Conservation (phyloP, 1,139 yeast genomes). For the Schizosaccharomyces versatilis region DNA sequence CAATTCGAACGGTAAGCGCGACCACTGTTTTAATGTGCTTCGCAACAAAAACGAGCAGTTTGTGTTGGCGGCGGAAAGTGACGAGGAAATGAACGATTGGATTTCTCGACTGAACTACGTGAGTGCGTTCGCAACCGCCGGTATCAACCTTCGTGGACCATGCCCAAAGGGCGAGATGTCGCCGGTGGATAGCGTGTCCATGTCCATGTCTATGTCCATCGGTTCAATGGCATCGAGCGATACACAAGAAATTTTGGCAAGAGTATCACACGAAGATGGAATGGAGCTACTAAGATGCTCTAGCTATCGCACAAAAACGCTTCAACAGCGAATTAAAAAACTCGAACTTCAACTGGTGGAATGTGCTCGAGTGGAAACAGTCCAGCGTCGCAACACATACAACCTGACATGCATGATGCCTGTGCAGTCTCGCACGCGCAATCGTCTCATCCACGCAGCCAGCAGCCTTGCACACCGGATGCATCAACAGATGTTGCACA, state of each 20-base stretch:
- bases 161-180: too few relatives aligned
- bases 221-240: too few relatives aligned
- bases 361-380: neutral
- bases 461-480: neutral
- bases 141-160: constrained; percentile 12
- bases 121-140: constrained; percentile 30
- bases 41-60: too few relatives aligned
- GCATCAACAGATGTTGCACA: neutral
- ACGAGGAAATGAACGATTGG: constrained; percentile 32
- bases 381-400: neutral
- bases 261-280: neutral
- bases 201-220: too few relatives aligned
- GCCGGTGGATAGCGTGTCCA: too few relatives aligned
- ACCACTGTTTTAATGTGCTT: constrained; percentile 16
- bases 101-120: constrained; percentile 32
- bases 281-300: neutral
- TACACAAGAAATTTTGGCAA: neutral
- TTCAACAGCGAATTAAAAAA: neutral
- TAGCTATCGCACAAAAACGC: neutral
- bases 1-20: constrained; percentile 7
- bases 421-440: neutral
- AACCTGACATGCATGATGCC: neutral
- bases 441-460: neutral
- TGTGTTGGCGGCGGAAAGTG: constrained; percentile 15
- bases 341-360: neutral